Conservation (phyloP, 371 early-diverging fungal genomes). For the Sporodiniella umbellata region DNA sequence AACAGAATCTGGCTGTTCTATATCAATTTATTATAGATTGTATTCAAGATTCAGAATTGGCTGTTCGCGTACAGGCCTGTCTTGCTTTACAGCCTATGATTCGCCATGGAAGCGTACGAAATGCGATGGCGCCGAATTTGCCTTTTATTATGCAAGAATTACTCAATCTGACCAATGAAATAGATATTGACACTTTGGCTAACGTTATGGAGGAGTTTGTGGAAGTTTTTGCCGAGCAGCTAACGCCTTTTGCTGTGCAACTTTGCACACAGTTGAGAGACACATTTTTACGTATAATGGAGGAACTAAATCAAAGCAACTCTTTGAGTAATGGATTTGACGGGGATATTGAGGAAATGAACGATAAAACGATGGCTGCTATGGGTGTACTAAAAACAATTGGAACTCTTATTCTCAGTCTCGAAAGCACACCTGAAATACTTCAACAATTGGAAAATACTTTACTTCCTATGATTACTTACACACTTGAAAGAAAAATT, state of each 20-base stretch:
- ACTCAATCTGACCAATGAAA: constrained; percentile 79
- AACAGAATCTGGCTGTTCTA: constrained; percentile 47
- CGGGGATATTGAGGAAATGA: constrained; percentile 51
- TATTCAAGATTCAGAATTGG: constrained; percentile 75
- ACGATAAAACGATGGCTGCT: constrained; percentile 87
- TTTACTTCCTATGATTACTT: constrained; percentile 67
- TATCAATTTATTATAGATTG: constrained; percentile 65
- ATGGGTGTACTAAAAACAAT: constrained; percentile 92
- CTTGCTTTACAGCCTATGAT: constrained; percentile 77
- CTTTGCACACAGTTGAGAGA: constrained; percentile 80
- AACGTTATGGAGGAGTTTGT: constrained; percentile 88
- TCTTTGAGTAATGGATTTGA: constrained; percentile 31
- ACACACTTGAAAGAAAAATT: constrained; percentile 70
- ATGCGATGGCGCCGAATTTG: constrained; percentile 71
- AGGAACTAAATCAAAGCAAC: constrained; percentile 46
- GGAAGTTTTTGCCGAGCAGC: constrained; percentile 78
- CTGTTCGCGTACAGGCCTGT: constrained; percentile 83
- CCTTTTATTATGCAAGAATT: constrained; percentile 83
- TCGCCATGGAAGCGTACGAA: constrained; percentile 65
- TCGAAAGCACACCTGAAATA: constrained; percentile 66
- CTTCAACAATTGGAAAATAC: constrained; percentile 67
- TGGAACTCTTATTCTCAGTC: constrained; percentile 71
- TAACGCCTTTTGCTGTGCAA: constrained; percentile 88
- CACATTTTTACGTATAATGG: constrained; percentile 81
- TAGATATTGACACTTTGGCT: constrained; percentile 86